phyloP scores from a whole-genome alignment of 73 alveolate genomes.

The Breviolum minutum region DNA sequence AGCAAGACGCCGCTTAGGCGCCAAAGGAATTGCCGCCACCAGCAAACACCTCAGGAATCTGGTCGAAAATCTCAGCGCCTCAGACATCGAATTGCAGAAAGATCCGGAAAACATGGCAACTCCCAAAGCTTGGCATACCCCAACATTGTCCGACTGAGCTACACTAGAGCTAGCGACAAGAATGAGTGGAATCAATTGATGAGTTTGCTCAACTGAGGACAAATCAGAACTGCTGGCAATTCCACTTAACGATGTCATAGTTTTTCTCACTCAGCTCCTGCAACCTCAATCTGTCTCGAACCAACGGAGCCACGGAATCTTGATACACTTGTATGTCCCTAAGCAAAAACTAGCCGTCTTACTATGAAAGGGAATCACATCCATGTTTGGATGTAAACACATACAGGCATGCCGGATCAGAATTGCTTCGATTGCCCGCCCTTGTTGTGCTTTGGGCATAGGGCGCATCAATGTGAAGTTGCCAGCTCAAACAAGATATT shows the following conservation, averaged over 20 bases:
- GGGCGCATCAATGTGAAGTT: no score
- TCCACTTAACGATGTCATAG: constrained; percentile 86
- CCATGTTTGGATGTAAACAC: no score
- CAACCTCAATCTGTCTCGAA: neutral
- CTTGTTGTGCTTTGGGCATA: no score
- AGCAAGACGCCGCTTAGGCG: neutral
- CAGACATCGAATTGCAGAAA: neutral
- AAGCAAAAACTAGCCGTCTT: neutral
- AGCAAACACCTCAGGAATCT: constrained; percentile 73
- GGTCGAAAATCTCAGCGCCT: constrained; percentile 77
- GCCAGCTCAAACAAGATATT: no score
- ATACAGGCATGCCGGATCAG: no score
- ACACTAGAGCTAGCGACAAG: neutral
- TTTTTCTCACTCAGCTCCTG: constrained; percentile 6
- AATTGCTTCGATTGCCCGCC: no score
- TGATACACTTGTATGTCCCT: neutral
- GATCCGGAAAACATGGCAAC: neutral
- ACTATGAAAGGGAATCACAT: no score
- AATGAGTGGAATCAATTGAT: neutral
- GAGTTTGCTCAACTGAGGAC: neutral
- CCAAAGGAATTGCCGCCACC: constrained; percentile 54
- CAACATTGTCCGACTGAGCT: neutral
- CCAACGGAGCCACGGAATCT: neutral
- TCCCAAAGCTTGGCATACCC: neutral
- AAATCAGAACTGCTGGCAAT: constrained; percentile 62